phyloP scores from a whole-genome alignment of 345 rosid species.

The Arabidopsis suecica region DNA sequence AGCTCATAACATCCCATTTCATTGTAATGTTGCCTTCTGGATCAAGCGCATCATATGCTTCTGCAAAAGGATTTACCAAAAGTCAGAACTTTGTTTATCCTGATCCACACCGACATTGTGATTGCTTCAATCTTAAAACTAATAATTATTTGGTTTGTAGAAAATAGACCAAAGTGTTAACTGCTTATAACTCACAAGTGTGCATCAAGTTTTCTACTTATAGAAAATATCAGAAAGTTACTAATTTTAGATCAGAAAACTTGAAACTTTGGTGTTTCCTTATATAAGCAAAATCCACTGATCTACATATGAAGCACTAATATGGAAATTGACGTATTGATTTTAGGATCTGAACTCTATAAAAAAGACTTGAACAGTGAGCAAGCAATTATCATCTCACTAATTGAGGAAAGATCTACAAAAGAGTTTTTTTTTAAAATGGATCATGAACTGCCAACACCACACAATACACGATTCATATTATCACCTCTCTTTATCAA shows the following conservation, averaged over 20 bases:
- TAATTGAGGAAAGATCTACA: slow-evolving; percentile 21
- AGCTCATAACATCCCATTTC: slow-evolving; percentile 92
- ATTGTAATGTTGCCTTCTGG: slow-evolving; percentile 90
- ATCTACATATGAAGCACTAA: slow-evolving; percentile 21
- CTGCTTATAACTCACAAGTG: slow-evolving; percentile 14
- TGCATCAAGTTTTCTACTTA: neutral
- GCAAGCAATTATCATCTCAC: neutral
- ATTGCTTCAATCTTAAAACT: neutral
- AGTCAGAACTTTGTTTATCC: slow-evolving; percentile 19
- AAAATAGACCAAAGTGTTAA: neutral
- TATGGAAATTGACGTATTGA: neutral
- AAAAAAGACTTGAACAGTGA: slow-evolving; percentile 1
- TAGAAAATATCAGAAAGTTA: slow-evolving; percentile 4
- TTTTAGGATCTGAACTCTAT: slow-evolving; percentile 27
- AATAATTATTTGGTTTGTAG: neutral
- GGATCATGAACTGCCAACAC: slow-evolving; percentile 1
- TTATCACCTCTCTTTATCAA: slow-evolving; percentile 23
- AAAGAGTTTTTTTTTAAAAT: neutral
- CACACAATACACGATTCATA: slow-evolving; percentile 2
- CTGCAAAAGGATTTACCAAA: slow-evolving; percentile 48
- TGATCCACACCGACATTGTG: slow-evolving; percentile 5
- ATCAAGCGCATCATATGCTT: slow-evolving; percentile 92
- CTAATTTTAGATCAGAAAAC: slow-evolving; percentile 32
- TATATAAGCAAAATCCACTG: slow-evolving; percentile 10
- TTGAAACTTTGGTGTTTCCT: neutral